These are phyloP conservation scores for Candida pseudoviswanathii DNA, from an alignment of 1,139 yeast genomes.

Conservation along the genomic window DNA sequence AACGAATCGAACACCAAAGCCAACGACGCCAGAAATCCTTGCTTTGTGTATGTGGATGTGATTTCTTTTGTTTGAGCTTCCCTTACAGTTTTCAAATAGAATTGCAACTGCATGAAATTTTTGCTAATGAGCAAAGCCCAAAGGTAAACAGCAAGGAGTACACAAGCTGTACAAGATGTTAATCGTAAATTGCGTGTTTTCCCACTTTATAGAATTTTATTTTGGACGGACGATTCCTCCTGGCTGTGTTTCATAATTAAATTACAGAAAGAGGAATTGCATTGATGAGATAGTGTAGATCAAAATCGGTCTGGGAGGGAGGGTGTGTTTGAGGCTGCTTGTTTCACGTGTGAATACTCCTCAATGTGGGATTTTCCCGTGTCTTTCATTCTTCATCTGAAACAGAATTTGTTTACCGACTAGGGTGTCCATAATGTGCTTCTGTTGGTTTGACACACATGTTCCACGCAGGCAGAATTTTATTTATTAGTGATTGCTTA, in stretches of 20 bases:
- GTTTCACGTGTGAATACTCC: not conserved
- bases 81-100: not conserved
- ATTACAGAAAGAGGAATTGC: not conserved
- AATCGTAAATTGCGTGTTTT: slow-evolving; percentile 1
- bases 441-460: not conserved
- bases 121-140: not conserved
- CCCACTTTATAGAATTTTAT: no score
- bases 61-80: not conserved
- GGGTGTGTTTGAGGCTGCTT: not conserved
- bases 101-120: not conserved
- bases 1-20: not conserved
- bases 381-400: not conserved
- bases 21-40: slow-evolving; percentile 1
- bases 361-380: not conserved
- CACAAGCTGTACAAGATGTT: not conserved
- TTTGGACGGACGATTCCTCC: not conserved
- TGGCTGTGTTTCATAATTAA: not conserved
- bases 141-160: not conserved
- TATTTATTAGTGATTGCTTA: not conserved
- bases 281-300: not conserved
- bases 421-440: not conserved
- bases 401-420: not conserved
- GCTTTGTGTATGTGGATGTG: not conserved
- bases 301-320: not conserved
- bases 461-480: not conserved